Conservation (phyloP, 2,329 filamentous ascomycete species). For the Trichophyton mentagrophytes region DNA sequence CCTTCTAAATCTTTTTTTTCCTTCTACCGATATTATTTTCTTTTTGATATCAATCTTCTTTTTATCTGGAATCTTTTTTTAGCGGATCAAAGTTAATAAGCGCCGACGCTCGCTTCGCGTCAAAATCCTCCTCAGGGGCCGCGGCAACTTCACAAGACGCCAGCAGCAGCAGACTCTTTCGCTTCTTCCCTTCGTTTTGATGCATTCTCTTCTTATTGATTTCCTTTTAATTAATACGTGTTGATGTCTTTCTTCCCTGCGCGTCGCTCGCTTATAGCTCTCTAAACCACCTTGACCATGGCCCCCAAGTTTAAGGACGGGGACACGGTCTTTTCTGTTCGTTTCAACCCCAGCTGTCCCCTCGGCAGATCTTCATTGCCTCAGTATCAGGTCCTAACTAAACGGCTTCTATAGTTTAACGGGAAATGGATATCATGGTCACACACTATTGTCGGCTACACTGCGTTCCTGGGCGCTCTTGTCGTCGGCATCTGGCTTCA, state of each 20-base stretch:
- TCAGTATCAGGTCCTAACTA: neutral
- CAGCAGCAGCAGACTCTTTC: neutral
- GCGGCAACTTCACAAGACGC: neutral
- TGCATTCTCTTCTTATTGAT: slow-evolving; percentile 11
- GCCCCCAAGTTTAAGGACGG: slow-evolving; percentile 50
- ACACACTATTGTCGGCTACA: slow-evolving; percentile 73
- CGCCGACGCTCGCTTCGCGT: neutral
- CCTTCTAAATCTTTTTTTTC: neutral
- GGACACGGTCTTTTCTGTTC: slow-evolving; percentile 48
- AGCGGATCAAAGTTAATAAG: neutral
- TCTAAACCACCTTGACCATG: slow-evolving; percentile 32
- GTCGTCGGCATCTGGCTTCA: slow-evolving; percentile 70
- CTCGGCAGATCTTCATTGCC: neutral
- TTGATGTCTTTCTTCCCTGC: slow-evolving; percentile 18
- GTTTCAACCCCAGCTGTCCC: slow-evolving; percentile 15
- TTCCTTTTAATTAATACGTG: slow-evolving; percentile 15
- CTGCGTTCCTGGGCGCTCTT: slow-evolving; percentile 74
- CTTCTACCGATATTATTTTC: neutral
- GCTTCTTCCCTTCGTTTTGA: slow-evolving; percentile 6
- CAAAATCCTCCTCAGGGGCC: neutral
- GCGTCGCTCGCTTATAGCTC: slow-evolving; percentile 14
- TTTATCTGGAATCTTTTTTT: neutral
- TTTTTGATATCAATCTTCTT: neutral
- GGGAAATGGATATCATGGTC: slow-evolving; percentile 83
- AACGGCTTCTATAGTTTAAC: slow-evolving; percentile 44